A percentile compares a stretch with the other conserved stretches of the same genome.
Evolutionary conservation across 75 land plant species (phyloP).

Genomic region (Selaginella moellendorffii): DNA sequence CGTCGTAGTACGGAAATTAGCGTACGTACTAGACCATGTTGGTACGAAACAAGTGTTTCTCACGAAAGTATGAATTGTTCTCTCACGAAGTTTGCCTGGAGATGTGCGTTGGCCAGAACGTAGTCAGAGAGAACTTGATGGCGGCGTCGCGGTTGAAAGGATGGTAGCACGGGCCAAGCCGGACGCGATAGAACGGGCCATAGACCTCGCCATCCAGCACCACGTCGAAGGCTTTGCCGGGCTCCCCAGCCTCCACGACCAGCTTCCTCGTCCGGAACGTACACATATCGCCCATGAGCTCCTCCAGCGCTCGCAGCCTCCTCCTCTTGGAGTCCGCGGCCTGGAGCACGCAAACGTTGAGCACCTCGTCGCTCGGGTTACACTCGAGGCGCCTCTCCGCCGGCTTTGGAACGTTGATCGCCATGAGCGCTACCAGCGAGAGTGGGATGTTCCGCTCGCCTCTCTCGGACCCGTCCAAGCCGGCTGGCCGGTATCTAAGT

Average conservation of each 20-base stretch:
- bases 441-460: background rate
- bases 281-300: background rate
- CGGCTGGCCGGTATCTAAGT: slow-evolving; percentile 7
- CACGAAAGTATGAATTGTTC: too few species aligned
- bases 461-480: slow-evolving; percentile 8
- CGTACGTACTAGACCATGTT: too few species aligned
- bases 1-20: too few species aligned
- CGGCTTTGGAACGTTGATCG: slow-evolving; percentile 12
- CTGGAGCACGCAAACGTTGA: slow-evolving; percentile 8
- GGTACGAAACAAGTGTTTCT: too few species aligned
- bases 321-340: background rate
- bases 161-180: slow-evolving; percentile 11
- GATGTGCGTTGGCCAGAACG: slow-evolving; percentile 15
- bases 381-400: slow-evolving; percentile 1
- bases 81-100: too few species aligned
- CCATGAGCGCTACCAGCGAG: slow-evolving; percentile 1
- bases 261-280: background rate
- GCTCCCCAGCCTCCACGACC: slow-evolving; percentile 7
- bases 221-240: slow-evolving; percentile 5
- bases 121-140: slow-evolving; percentile 7
- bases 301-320: background rate
- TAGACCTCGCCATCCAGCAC: slow-evolving; percentile 12
- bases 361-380: slow-evolving; percentile 10
- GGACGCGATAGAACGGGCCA: slow-evolving; percentile 11
- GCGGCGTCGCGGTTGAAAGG: background rate